Conservation (phyloP, 23 red algal genomes). For the Pyropia yezoensis region DNA sequence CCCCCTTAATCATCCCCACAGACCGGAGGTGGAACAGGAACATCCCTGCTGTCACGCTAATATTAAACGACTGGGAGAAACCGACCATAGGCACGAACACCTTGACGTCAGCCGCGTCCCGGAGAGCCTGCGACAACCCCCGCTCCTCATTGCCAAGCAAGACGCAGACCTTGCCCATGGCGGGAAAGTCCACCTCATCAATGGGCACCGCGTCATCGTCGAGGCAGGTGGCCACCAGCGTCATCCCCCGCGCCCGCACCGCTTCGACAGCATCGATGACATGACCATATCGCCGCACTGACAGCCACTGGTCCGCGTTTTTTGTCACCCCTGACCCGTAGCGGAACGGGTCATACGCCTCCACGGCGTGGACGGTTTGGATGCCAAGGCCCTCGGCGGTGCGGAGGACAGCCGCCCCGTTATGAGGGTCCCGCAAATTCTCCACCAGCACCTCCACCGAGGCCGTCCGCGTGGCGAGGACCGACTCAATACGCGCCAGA, state of each 20-base stretch:
- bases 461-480: constrained; percentile 39
- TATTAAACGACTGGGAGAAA: constrained; percentile 85
- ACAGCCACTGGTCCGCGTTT: constrained; percentile 85
- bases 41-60: constrained; percentile 63
- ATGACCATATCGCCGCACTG: constrained; percentile 52
- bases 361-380: constrained; percentile 65
- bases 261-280: constrained; percentile 49
- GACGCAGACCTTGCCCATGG: constrained; percentile 61
- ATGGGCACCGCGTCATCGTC: constrained; percentile 68
- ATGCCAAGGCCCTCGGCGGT: constrained; percentile 81
- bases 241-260: constrained; percentile 49
- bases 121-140: constrained; percentile 61
- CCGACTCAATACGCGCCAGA: constrained; percentile 58
- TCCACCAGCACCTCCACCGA: constrained; percentile 72
- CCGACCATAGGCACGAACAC: constrained; percentile 82
- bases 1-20: constrained; percentile 43
- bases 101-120: constrained; percentile 50
- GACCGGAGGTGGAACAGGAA: constrained; percentile 66
- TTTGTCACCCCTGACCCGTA: constrained; percentile 58
- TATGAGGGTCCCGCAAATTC: constrained; percentile 78
- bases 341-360: constrained; percentile 79
- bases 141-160: constrained; percentile 94
- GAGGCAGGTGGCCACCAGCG: constrained; percentile 63
- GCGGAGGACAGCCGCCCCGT: constrained; percentile 77
- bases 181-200: constrained; percentile 53